Percentiles rank a stretch among this genome's conserved stretches.
phyloP scores from a whole-genome alignment of 2,329 filamentous ascomycete genomes.

The Neonectria coccinea region DNA sequence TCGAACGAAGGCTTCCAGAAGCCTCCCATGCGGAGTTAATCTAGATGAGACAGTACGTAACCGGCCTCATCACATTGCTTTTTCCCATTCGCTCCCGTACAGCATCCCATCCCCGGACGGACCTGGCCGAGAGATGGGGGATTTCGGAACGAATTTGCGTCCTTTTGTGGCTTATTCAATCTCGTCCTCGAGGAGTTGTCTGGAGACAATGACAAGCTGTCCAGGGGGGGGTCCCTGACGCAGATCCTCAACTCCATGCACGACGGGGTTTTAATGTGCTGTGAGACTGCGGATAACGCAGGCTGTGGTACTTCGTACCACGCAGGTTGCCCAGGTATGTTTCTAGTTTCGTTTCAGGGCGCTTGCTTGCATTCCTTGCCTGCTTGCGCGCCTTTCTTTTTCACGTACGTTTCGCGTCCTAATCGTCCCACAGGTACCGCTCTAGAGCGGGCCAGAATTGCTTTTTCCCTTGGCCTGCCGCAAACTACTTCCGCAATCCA shows the following conservation, averaged over 20 bases:
- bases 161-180: not conserved
- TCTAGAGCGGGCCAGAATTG: constrained; percentile 33
- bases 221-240: constrained; percentile 18
- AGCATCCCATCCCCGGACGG: constrained; percentile 9
- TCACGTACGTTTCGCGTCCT: constrained; percentile 40
- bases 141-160: not conserved
- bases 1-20: constrained; percentile 38
- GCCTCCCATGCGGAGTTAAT: constrained; percentile 21
- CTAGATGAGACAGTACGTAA: constrained; percentile 26
- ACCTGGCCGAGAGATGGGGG: constrained; percentile 4
- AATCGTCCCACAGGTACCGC: constrained; percentile 41
- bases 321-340: constrained; percentile 22
- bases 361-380: constrained; percentile 30
- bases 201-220: constrained; percentile 4
- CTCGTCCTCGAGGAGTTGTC: not conserved
- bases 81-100: constrained; percentile 8
- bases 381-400: constrained; percentile 33
- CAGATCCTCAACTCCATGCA: constrained; percentile 27
- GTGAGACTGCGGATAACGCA: not conserved
- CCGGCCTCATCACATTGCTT: constrained; percentile 8
- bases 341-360: constrained; percentile 37
- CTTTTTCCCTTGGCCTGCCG: constrained; percentile 30
- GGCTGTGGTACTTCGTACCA: not conserved
- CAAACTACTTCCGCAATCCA: constrained; percentile 23
- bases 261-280: not conserved